These are phyloP conservation scores for Rosa rugosa DNA, from an alignment of 306 rosid genomes.

Conservation along the genomic window DNA sequence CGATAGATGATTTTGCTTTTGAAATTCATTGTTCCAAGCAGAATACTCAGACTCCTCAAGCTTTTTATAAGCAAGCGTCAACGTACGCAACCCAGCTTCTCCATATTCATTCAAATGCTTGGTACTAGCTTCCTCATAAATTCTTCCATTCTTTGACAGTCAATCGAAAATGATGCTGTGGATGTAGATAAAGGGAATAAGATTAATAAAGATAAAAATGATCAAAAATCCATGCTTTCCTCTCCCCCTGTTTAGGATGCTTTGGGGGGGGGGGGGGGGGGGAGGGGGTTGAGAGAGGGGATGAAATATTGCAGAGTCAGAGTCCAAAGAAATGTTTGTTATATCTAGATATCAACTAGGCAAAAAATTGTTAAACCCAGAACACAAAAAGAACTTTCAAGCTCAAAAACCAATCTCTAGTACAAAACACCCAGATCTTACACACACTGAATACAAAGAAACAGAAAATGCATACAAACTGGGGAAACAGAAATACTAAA, in stretches of 20 bases:
- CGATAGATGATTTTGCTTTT: slow-evolving; percentile 82
- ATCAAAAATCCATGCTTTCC: neutral
- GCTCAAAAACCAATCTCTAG: no score
- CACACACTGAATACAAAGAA: no score
- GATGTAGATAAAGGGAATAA: slow-evolving; percentile 25
- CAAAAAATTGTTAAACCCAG: no score
- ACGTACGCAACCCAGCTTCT: slow-evolving; percentile 92
- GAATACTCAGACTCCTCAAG: slow-evolving; percentile 74
- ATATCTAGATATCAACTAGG: neutral
- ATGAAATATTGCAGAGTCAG: neutral
- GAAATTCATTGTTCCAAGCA: slow-evolving; percentile 88
- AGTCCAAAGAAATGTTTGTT: neutral
- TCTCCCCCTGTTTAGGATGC: neutral
- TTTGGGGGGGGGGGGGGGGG: neutral
- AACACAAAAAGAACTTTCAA: no score
- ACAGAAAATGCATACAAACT: no score
- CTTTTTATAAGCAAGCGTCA: slow-evolving; percentile 83
- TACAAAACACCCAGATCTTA: no score
- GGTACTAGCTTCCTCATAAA: slow-evolving; percentile 66
- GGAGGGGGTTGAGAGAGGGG: neutral
- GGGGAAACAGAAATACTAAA: no score
- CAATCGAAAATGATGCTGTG: slow-evolving; percentile 93
- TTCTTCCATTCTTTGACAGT: slow-evolving; percentile 78
- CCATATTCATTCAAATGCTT: slow-evolving; percentile 90
- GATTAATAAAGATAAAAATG: neutral